Percentiles rank a stretch among this genome's conserved stretches.
These are phyloP conservation scores for Hsuehochloa calcarea DNA, from an alignment of 176 grass and related monocot genomes.

Conservation along the genomic window DNA sequence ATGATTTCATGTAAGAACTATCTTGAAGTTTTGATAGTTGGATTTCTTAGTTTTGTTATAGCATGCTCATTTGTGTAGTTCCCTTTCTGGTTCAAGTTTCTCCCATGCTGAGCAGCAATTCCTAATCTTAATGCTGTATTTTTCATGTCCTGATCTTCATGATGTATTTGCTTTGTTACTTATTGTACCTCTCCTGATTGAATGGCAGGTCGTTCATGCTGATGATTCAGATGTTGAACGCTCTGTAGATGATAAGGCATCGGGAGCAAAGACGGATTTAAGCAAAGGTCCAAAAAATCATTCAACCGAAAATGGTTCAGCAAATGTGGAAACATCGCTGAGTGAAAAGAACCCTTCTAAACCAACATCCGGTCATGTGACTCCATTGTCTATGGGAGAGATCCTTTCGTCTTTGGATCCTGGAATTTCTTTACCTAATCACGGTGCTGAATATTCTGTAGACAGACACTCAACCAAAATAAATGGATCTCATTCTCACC, in stretches of 20 bases:
- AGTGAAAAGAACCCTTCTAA: constrained; percentile 56
- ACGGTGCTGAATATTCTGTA: constrained; percentile 58
- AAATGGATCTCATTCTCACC: constrained; percentile 72
- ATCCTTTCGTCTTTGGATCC: constrained; percentile 95
- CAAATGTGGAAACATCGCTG: constrained; percentile 33
- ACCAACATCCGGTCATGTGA: constrained; percentile 43
- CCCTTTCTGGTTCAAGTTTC: background rate
- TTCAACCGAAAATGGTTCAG: constrained; percentile 48
- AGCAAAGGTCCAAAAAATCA: constrained; percentile 47
- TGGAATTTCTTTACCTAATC: constrained; percentile 63
- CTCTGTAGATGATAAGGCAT: constrained; percentile 36
- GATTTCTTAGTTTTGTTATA: background rate
- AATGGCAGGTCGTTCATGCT: constrained; percentile 67
- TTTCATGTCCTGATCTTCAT: background rate
- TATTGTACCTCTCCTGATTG: constrained; percentile 26
- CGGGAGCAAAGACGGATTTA: constrained; percentile 44
- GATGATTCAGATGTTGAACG: constrained; percentile 64
- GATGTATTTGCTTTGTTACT: constrained; percentile 4
- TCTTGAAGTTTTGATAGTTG: constrained; percentile 5
- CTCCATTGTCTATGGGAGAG: constrained; percentile 95
- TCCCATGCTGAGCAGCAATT: background rate
- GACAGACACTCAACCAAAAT: constrained; percentile 66
- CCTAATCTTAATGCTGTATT: background rate
- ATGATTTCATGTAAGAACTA: background rate
- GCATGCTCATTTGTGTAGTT: background rate